Percentiles rank a stretch among this genome's conserved stretches.
Conservation (phyloP, 2,329 filamentous ascomycete genomes). For the Fusarium sp. region DNA sequence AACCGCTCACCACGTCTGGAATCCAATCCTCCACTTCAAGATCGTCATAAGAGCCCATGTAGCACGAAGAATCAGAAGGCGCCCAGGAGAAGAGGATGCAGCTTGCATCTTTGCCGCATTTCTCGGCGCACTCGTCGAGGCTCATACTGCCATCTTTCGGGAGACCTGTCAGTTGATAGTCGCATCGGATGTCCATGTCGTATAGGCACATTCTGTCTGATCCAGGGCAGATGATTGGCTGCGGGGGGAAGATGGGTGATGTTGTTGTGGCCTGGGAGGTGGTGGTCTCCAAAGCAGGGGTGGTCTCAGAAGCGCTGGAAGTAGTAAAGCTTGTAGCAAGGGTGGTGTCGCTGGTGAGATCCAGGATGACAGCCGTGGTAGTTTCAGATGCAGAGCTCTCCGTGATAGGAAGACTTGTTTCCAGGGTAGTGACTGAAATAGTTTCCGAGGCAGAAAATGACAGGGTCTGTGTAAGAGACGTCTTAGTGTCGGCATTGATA, state of each 20-base stretch:
- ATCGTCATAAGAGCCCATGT: neutral
- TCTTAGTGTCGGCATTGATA: neutral
- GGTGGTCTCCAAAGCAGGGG: neutral
- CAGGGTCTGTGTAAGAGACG: neutral
- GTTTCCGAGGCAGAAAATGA: neutral
- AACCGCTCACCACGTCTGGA: neutral
- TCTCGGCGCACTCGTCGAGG: neutral
- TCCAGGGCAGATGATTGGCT: neutral
- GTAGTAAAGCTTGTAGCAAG: neutral
- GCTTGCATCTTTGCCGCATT: neutral
- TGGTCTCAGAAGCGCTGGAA: neutral
- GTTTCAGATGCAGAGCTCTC: neutral
- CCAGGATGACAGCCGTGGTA: too few species aligned
- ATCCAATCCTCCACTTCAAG: neutral
- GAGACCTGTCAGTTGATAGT: neutral
- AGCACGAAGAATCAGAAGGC: neutral
- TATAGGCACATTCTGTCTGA: neutral
- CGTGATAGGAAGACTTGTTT: accelerated
- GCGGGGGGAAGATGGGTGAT: neutral
- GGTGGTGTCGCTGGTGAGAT: neutral
- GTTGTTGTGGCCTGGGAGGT: neutral
- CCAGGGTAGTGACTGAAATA: neutral
- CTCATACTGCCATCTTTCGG: neutral
- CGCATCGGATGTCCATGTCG: neutral
- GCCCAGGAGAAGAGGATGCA: neutral